phyloP scores from a whole-genome alignment of 83 land plant species.

The Thuja plicata region DNA sequence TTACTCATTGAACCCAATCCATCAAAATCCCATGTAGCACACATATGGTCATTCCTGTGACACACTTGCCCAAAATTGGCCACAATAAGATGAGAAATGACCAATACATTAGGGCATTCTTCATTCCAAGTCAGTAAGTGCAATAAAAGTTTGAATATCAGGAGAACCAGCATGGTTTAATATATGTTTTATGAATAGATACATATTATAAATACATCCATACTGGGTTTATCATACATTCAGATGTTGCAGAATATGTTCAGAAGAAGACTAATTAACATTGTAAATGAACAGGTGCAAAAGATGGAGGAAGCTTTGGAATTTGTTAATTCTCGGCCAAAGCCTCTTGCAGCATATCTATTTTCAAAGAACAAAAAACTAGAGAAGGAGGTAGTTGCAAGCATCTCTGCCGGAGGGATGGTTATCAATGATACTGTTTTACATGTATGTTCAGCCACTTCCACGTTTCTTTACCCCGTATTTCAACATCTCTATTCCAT shows the following conservation, averaged over 20 bases:
- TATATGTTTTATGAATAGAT: not conserved
- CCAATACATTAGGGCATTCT: not conserved
- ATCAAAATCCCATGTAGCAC: not conserved
- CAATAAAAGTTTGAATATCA: not conserved
- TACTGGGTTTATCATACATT: not conserved
- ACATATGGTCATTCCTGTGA: not conserved
- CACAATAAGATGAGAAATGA: not conserved
- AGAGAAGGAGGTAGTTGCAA: slow-evolving; percentile 40
- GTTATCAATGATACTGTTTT: slow-evolving; percentile 55
- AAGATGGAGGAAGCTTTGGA: slow-evolving; percentile 43
- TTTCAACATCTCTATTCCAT: not conserved
- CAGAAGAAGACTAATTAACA: not conserved
- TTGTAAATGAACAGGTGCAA: slow-evolving; percentile 43
- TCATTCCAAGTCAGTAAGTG: not conserved
- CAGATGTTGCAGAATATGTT: not conserved
- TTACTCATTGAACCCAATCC: not conserved
- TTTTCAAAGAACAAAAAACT: slow-evolving; percentile 53
- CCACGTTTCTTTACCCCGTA: not conserved
- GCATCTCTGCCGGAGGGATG: slow-evolving; percentile 62
- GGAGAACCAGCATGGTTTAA: not conserved
- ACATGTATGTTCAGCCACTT: slow-evolving; percentile 37
- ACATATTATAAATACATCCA: not conserved
- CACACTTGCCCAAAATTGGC: not conserved
- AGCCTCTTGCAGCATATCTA: slow-evolving; percentile 70
- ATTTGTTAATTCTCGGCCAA: slow-evolving; percentile 38